phyloP scores from a whole-genome alignment of 2,329 filamentous ascomycete genomes.

The Fusarium armeniacum region DNA sequence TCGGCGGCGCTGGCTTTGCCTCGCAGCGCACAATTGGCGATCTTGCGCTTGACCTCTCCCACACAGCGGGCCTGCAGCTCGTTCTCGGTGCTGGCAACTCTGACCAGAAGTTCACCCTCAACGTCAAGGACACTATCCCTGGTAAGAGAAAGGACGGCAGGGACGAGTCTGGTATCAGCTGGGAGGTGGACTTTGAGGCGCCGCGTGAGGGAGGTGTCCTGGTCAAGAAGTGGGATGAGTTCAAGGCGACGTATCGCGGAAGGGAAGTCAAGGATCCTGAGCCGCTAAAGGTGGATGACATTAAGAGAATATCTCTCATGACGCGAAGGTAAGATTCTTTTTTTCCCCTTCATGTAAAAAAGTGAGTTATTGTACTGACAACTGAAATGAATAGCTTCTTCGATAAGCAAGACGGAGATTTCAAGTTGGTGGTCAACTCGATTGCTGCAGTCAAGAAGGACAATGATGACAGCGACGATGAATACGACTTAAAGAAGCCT shows the following conservation, averaged over 20 bases:
- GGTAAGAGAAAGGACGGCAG: conserved; percentile 71
- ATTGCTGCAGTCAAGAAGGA: conserved; percentile 49
- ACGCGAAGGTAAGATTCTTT: conserved; percentile 75
- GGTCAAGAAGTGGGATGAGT: conserved; percentile 72
- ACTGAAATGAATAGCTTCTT: conserved; percentile 73
- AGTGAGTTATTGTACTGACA: conserved; percentile 46
- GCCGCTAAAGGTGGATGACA: conserved; percentile 68
- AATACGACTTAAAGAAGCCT: conserved; percentile 45
- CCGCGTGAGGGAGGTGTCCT: conserved; percentile 56
- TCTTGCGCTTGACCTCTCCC: conserved; percentile 72
- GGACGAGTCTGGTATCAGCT: conserved; percentile 79
- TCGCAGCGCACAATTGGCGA: conserved; percentile 78
- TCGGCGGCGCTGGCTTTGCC: conserved; percentile 86
- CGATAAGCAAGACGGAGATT: conserved; percentile 77
- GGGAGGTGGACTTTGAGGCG: conserved; percentile 77
- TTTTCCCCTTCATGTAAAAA: not conserved
- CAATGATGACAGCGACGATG: conserved; percentile 46
- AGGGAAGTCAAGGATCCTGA: conserved; percentile 71
- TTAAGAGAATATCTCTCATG: conserved; percentile 82
- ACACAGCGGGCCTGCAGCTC: conserved; percentile 72
- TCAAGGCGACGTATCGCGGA: conserved; percentile 82
- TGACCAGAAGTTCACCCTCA: conserved; percentile 78
- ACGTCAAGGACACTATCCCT: conserved; percentile 78
- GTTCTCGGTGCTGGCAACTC: conserved; percentile 65
- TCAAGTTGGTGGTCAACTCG: conserved; percentile 57